Base-by-base conservation (phyloP, 495 filamentous ascomycete genomes). In the Penicillium crystallinum region DNA sequence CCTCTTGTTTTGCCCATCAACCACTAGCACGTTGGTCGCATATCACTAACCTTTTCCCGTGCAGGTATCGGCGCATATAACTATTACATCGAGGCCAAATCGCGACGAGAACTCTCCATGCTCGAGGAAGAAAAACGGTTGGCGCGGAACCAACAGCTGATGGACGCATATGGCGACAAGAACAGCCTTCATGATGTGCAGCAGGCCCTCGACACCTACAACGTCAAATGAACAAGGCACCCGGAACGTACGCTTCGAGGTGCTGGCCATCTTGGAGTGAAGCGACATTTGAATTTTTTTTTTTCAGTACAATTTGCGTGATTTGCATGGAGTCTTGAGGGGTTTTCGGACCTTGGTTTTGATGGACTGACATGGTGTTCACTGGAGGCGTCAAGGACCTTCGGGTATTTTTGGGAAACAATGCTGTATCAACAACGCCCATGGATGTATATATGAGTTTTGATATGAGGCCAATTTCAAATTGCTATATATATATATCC, bases 161-260 rank as follows among this genome's bases (percentile, higher is more conserved):
- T 75, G 69, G 77, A 84, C 27, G 80, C 82, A 1, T 85, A 83
- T 35, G 81, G 81, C n/a, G 78, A 79, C 51, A 77, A 82, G 46
- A 68, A 69, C 6, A 81, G 74, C 55, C 42, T 84, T 14, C 69
- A 77, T 17, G 81, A 80, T 65, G 65, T 85, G 33, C 77, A 83
- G 57, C 68, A 77, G 7, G 82, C 82, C n/a, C 64, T 85, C 45
- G 64, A 70, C n/a, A 69, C 72, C 6, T 83, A 83, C 45, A 31
- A 35, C 14, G 38, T 33, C 15, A 27, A 25, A 34, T 50, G n/a
- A 42, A 42, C 6, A 33, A 25, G 3, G 23, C 8, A 17, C 14
- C 8, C 5, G 23, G n/a, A n/a, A n/a, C 9, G 9, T 12, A 6
- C 30, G n/a, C 27, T 50, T 41, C 19, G 17, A 23, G 37, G 42